A percentile compares a stretch with the other conserved stretches of the same genome.
Evolutionary conservation across 768 basidiomycete species (phyloP).

Genomic region (Lepiota brunneoincarnata): DNA sequence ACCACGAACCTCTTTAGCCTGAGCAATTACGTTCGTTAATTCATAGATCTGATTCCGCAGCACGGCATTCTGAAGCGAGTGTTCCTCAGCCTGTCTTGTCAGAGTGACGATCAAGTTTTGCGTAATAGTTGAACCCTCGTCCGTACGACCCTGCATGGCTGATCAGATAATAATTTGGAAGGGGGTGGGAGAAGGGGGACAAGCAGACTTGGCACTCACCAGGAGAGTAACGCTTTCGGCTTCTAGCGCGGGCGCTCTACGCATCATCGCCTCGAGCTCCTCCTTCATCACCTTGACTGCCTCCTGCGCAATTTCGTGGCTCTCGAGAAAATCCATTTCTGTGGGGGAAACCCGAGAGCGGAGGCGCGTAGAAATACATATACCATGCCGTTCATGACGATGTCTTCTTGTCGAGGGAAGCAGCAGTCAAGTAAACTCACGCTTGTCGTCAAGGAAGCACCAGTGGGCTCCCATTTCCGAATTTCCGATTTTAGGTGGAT

Average conservation of each 20-base stretch:
- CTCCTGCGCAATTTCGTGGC: not conserved
- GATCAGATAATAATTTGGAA: no score
- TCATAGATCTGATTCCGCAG: not conserved
- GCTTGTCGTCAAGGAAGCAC: no score
- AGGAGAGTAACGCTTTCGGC: not conserved
- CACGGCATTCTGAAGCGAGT: not conserved
- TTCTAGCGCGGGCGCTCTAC: not conserved
- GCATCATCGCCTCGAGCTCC: not conserved
- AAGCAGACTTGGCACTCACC: not conserved
- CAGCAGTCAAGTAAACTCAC: no score
- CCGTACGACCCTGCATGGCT: no score
- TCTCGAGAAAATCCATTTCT: slow-evolving; percentile 4
- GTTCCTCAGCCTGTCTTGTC: not conserved
- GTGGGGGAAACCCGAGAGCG: not conserved
- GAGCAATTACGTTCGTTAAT: not conserved
- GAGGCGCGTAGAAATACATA: not conserved
- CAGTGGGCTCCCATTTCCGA: no score
- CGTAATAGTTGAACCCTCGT: not conserved
- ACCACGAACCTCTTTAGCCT: not conserved
- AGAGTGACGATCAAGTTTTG: not conserved
- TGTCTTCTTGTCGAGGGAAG: no score
- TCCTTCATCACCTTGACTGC: not conserved
- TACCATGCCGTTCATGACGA: not conserved
- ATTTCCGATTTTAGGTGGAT: no score
- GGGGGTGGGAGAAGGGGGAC: no score